Base-by-base conservation (phyloP, 176 grass and related monocot species). In the Ampelocalamus luodianensis region DNA sequence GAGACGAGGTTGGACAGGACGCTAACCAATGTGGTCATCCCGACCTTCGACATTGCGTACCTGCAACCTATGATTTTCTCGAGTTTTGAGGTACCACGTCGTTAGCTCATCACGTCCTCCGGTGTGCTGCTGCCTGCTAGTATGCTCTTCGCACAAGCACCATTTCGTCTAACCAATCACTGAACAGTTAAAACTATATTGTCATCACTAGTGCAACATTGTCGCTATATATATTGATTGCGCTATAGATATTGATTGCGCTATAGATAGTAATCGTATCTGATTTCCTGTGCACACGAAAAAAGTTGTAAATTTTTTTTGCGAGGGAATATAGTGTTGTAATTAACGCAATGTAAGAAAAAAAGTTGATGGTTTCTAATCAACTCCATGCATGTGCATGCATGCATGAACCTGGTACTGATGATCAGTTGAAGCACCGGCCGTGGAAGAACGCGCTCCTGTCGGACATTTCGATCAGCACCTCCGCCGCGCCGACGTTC, bases 401-500 rank as follows among this genome's bases (percentile, higher is more conserved):
- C 48, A 18, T 85, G 3, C n/a, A n/a, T 29, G 24, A 42, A 34
- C 5, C 1, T 71, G 79, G 8, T 72, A n/a, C 7, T 40, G 22
- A 43, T 29, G 50, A 45, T 84, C 42, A 94, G 92, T 10, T 93
- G 78, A 92, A 90, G 54, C 63, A 76, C 68, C 26, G 46, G 37
- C 85, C 79, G 1, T 29, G 6, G 29, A 90, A 89, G 43, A 89
- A 97, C 50, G 85, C 90, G 0, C 82, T 94, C 40, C 66, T 94
- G 18, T 86, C 91, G 3, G 94, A 96, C 82, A 88, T 96, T 32
- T 10, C 79, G 17, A 90, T 93, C 72, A 8, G 82, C 85, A 97
- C 94, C 64, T 94, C 94, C 32, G 94, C 94, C 6, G 94, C 94
- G 0, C 94, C 92, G 22, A 97, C 92, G 9, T 94, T 81, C 77